These are phyloP conservation scores for Chalciporus piperatoides DNA, from an alignment of 1,284 basidiomycete genomes.

Conservation along the genomic window DNA sequence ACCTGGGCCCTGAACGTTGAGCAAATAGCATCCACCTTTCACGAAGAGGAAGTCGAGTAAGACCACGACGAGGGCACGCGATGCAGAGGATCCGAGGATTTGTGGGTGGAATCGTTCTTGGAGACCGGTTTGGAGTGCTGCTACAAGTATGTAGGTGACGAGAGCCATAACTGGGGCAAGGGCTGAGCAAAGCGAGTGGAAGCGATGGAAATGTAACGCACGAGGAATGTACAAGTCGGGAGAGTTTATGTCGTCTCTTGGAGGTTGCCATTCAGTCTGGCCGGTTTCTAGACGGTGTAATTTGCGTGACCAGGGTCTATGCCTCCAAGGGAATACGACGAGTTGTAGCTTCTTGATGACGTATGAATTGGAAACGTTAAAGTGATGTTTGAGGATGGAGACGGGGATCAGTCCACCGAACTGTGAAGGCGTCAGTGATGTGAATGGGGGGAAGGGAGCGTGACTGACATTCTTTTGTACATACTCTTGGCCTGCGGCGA, in stretches of 20 bases:
- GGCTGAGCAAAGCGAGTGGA: slow-evolving; percentile 3
- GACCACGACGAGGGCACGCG: slow-evolving; percentile 78
- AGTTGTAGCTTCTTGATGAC: slow-evolving; percentile 89
- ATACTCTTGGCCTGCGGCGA: slow-evolving; percentile 93
- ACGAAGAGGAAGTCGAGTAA: slow-evolving; percentile 86
- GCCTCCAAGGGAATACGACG: slow-evolving; percentile 95
- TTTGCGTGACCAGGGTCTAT: slow-evolving; percentile 77
- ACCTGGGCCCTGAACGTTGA: slow-evolving; percentile 77
- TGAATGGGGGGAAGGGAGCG: neutral
- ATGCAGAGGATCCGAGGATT: slow-evolving; percentile 83
- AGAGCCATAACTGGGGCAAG: slow-evolving; percentile 80
- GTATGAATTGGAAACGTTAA: slow-evolving; percentile 96
- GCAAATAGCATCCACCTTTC: slow-evolving; percentile 87
- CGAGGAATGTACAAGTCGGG: slow-evolving; percentile 97
- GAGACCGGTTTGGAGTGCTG: slow-evolving; percentile 82
- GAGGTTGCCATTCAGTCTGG: slow-evolving; percentile 80
- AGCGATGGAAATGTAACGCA: slow-evolving; percentile 38
- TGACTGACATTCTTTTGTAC: slow-evolving; percentile 85
- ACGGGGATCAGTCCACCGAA: slow-evolving; percentile 78
- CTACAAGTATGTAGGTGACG: slow-evolving; percentile 91
- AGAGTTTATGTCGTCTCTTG: slow-evolving; percentile 92
- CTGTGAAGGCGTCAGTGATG: slow-evolving; percentile 38
- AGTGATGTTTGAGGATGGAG: slow-evolving; percentile 84
- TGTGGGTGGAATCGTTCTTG: slow-evolving; percentile 86
- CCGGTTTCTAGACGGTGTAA: slow-evolving; percentile 61